Evolutionary conservation across 768 basidiomycete genomes (phyloP), one percentile per base, ranked within the genome.

Genomic region (Auriscalpium vulgare): DNA sequence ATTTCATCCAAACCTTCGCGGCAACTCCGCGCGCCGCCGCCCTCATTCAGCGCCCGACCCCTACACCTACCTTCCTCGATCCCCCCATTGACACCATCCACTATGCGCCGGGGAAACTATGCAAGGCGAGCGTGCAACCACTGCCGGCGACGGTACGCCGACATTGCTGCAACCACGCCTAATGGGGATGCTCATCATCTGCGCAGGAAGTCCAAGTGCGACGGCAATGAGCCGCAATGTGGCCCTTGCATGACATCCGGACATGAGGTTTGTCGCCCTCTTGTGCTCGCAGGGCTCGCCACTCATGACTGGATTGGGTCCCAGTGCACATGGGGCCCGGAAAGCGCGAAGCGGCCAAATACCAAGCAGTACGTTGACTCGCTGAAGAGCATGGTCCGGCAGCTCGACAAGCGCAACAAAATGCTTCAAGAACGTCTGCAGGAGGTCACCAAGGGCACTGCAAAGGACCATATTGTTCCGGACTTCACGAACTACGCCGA

Each of bases 281-380:
- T 37, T 29, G 35, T 38, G 23, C 36, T 46, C 17, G 37, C 43
- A n/a, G 29, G 2, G 29, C 29, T 29, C 29, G 29, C 4, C 29
- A 29, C 29, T 29, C 5, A 29, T 7, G 29, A 29, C 29, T 7
- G 19, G 29, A 17, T 21, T 23, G 43, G 37, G 29, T 11, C 36
- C 29, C 49, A 70, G 69, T 70, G 69, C 47, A 62, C 67, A 7
- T 70, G 69, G 69, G 69, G 67, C 19, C 63, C 67, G 35, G 68
- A 70, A 52, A 69, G 65, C 4, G 68, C 68, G 10, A 69, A 70
- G 60, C 66, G 65, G 47, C 68, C 68, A 7, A 63, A 62, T 23
- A 69, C 67, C 8, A 68, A 68, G 49, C 68, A 68, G 53, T 68
- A 69, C 57, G 69, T 70, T 47, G 68, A 70, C 45, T 66, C 66